A percentile compares a stretch with the other conserved stretches of the same genome.
Conservation (phyloP, 2,329 filamentous ascomycete genomes). For the Myriosclerotinia scirpicola region DNA sequence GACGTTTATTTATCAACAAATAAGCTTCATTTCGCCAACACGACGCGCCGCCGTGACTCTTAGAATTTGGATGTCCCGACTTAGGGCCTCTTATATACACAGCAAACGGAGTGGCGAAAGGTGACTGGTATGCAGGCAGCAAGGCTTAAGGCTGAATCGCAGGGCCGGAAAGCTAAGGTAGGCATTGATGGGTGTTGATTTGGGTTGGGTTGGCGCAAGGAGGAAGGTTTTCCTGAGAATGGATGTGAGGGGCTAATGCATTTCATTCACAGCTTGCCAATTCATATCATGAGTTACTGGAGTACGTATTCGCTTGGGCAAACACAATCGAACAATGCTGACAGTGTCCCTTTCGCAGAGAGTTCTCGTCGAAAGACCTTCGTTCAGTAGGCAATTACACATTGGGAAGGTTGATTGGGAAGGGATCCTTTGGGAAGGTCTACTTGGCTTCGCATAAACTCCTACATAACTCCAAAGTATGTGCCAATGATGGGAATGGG, state of each 20-base stretch:
- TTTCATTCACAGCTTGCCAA: constrained; percentile 74
- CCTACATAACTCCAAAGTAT: constrained; percentile 94
- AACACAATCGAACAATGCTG: constrained; percentile 26
- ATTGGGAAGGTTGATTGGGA: constrained; percentile 88
- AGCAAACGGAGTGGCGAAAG: constrained; percentile 39
- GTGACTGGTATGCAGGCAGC: constrained; percentile 47
- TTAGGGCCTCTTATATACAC: constrained; percentile 32
- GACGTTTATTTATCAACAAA: neutral
- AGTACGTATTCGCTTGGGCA: constrained; percentile 58
- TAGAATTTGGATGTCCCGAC: constrained; percentile 24
- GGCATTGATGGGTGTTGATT: neutral
- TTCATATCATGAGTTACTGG: constrained; percentile 93
- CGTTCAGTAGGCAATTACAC: constrained; percentile 93
- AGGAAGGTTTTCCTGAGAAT: constrained; percentile 27
- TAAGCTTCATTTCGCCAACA: constrained; percentile 15
- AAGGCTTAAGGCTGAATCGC: constrained; percentile 57
- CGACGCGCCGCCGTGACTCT: constrained; percentile 14
- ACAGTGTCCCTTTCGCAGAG: constrained; percentile 54
- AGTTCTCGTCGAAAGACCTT: constrained; percentile 90
- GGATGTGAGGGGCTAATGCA: constrained; percentile 31
- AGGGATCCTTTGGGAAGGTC: constrained; percentile 97
- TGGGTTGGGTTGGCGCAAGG: constrained; percentile 23
- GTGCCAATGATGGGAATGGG: constrained; percentile 31
- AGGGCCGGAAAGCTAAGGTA: constrained; percentile 63
- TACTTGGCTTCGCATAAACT: constrained; percentile 96